Conservation (phyloP, 129 eudicot genomes). For the Oenanthe sinensis region DNA sequence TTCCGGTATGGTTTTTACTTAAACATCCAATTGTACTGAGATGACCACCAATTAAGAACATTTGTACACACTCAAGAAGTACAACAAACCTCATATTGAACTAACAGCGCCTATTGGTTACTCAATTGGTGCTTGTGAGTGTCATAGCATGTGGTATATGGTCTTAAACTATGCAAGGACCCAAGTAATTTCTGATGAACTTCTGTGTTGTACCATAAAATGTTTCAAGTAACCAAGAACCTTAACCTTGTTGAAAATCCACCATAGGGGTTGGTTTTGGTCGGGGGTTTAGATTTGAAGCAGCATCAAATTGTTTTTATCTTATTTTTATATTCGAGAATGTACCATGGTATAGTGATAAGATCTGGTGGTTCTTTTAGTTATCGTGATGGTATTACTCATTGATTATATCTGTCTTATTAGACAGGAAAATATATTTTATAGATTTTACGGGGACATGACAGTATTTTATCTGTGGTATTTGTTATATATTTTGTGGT, state of each 20-base stretch:
- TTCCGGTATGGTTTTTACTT: not conserved
- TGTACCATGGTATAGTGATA: not conserved
- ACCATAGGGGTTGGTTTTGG: not conserved
- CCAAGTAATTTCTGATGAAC: not conserved
- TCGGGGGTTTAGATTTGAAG: not conserved
- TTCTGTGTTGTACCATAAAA: not conserved
- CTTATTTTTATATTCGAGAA: not conserved
- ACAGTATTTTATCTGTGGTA: not conserved
- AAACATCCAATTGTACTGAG: not conserved
- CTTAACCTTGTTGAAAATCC: not conserved
- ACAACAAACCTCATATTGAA: not conserved
- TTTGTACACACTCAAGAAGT: not conserved
- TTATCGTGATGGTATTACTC: not conserved
- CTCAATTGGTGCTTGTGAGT: not conserved
- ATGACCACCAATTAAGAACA: not conserved
- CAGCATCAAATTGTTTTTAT: not conserved
- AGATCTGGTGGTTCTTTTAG: not conserved
- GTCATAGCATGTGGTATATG: not conserved
- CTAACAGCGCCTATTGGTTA: not conserved
- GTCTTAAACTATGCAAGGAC: not conserved
- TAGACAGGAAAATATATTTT: not conserved
- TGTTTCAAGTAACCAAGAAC: not conserved
- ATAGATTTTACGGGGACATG: not conserved
- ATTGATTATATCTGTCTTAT: not conserved
- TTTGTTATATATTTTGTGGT: not conserved